Percentiles rank a stretch among this genome's conserved stretches.
These are phyloP conservation scores for Jackrogersella multiformis DNA, from an alignment of 495 filamentous ascomycete genomes.

Conservation along the genomic window DNA sequence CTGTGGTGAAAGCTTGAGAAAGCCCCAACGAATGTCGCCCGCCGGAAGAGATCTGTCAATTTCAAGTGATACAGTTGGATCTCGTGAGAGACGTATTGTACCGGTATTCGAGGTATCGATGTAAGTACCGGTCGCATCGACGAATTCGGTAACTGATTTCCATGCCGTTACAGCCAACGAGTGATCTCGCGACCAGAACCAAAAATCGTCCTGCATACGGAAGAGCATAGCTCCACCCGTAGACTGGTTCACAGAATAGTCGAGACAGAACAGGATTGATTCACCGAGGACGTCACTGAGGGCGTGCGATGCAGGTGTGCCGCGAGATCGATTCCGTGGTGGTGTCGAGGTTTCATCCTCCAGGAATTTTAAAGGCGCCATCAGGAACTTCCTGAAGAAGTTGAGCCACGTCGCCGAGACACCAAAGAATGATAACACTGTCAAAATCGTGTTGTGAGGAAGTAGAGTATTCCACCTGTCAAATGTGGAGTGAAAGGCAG, in stretches of 20 bases:
- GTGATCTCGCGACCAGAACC: slow-evolving; percentile 69
- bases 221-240: slow-evolving; percentile 64
- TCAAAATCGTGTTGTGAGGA: slow-evolving; percentile 66
- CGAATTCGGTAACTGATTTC: slow-evolving; percentile 64
- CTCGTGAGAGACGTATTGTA: slow-evolving; percentile 50
- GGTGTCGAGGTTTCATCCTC: slow-evolving; percentile 58
- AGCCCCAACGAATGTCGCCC: slow-evolving; percentile 73
- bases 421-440: slow-evolving; percentile 68
- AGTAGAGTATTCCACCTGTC: slow-evolving; percentile 69
- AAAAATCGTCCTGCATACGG: slow-evolving; percentile 74
- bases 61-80: slow-evolving; percentile 30
- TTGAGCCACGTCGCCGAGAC: slow-evolving; percentile 66
- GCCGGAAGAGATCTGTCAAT: slow-evolving; percentile 56
- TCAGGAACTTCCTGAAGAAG: slow-evolving; percentile 69
- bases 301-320: slow-evolving; percentile 67
- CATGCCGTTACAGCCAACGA: slow-evolving; percentile 65
- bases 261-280: slow-evolving; percentile 69
- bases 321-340: slow-evolving; percentile 57
- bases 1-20: slow-evolving; percentile 65
- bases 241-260: slow-evolving; percentile 70
- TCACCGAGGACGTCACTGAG: slow-evolving; percentile 70
- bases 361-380: slow-evolving; percentile 67
- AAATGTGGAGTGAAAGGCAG: slow-evolving; percentile 69
- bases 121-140: slow-evolving; percentile 62
- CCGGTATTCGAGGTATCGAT: slow-evolving; percentile 70